A percentile compares a stretch with the other conserved stretches of the same genome.
Conservation (phyloP, 2,329 filamentous ascomycete species). For the Grosmannia penicillata region DNA sequence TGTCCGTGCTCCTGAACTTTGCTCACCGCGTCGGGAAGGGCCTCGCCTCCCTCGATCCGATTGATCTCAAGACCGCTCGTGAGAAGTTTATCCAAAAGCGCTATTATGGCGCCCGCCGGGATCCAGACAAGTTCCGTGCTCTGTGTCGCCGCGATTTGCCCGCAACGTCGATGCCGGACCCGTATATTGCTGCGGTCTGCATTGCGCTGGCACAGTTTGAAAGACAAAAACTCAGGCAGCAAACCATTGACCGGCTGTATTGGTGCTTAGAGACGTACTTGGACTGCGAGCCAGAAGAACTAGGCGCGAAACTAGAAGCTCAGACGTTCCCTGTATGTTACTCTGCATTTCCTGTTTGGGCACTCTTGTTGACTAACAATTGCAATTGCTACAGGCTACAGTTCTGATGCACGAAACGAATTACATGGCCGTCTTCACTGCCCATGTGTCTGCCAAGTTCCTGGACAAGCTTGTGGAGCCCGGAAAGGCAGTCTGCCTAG, state of each 20-base stretch:
- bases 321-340: too few species aligned
- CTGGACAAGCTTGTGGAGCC: not conserved
- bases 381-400: not conserved
- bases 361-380: too few species aligned
- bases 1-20: too few species aligned
- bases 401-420: not conserved
- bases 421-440: not conserved
- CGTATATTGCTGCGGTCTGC: not conserved
- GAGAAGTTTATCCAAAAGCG: not conserved
- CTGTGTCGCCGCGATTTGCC: not conserved
- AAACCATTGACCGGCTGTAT: too few species aligned
- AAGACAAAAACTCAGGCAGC: not conserved
- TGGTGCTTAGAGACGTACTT: too few species aligned
- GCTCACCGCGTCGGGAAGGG: not conserved
- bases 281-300: too few species aligned
- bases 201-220: not conserved
- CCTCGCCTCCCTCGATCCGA: not conserved
- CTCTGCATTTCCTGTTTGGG: too few species aligned
- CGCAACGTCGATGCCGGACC: not conserved
- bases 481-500: not conserved
- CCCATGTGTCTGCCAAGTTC: not conserved
- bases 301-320: too few species aligned
- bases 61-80: not conserved
- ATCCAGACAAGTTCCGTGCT: not conserved
- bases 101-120: not conserved